These are phyloP conservation scores for Tricholoma terreum DNA, from an alignment of 768 basidiomycete genomes.

Conservation along the genomic window DNA sequence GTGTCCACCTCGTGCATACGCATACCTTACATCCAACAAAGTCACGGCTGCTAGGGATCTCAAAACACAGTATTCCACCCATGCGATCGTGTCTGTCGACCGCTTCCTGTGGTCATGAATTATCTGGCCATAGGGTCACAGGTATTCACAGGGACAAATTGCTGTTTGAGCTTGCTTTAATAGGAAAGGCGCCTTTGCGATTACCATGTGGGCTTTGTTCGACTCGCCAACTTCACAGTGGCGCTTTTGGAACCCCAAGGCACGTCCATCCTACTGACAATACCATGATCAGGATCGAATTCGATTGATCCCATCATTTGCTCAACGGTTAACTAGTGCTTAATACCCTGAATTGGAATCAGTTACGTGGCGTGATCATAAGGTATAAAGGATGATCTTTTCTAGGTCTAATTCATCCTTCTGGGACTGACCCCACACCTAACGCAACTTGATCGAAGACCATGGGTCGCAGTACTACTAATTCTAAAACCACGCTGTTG, in stretches of 20 bases:
- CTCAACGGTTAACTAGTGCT: neutral
- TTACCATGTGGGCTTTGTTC: neutral
- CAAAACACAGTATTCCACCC: too few species aligned
- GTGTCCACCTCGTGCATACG: neutral
- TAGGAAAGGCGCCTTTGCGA: too few species aligned
- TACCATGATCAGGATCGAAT: neutral
- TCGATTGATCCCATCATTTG: constrained; percentile 8
- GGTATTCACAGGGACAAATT: too few species aligned
- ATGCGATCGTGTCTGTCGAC: too few species aligned
- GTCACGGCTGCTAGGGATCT: too few species aligned
- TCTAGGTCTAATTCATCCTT: neutral
- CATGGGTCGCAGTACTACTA: constrained; percentile 19
- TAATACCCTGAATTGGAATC: neutral
- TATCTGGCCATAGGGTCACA: too few species aligned
- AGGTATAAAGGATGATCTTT: constrained; percentile 13
- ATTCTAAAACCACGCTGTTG: constrained; percentile 23
- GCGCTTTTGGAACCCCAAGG: neutral
- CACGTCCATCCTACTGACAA: neutral
- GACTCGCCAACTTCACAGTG: neutral
- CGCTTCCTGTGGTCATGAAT: too few species aligned
- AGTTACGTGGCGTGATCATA: neutral
- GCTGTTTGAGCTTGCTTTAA: too few species aligned
- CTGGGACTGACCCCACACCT: neutral
- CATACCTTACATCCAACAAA: neutral
- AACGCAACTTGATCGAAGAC: neutral